Percentiles rank a stretch among this genome's conserved stretches.
Conservation (phyloP, 495 filamentous ascomycete genomes). For the Acidomyces sp. region DNA sequence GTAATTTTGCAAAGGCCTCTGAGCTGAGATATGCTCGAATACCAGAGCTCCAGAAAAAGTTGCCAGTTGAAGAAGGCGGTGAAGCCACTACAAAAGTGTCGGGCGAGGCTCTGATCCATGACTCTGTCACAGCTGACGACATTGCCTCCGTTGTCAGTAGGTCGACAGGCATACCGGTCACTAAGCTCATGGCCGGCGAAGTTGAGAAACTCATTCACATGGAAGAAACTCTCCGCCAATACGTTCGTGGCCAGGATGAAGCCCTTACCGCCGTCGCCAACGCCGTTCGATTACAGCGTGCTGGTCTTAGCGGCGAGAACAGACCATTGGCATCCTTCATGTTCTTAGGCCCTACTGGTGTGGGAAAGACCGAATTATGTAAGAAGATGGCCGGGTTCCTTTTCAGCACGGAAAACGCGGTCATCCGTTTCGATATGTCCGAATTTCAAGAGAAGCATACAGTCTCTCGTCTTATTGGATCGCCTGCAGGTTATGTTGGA, state of each 20-base stretch:
- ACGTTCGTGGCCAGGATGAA: slow-evolving; percentile 85
- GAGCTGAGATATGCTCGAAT: slow-evolving; percentile 80
- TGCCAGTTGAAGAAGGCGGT: slow-evolving; percentile 53
- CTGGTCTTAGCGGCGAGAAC: slow-evolving; percentile 81
- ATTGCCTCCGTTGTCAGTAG: slow-evolving; percentile 84
- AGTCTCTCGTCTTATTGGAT: slow-evolving; percentile 80
- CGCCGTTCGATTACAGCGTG: slow-evolving; percentile 86
- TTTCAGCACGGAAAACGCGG: slow-evolving; percentile 80
- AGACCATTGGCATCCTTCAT: slow-evolving; percentile 88
- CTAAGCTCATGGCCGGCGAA: slow-evolving; percentile 82
- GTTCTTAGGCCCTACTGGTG: slow-evolving; percentile 93
- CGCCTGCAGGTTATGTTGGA: slow-evolving; percentile 85
- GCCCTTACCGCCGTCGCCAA: slow-evolving; percentile 82
- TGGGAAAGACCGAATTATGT: slow-evolving; percentile 93
- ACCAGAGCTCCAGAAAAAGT: slow-evolving; percentile 59
- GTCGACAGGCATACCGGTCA: slow-evolving; percentile 82
- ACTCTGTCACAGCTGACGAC: slow-evolving; percentile 85
- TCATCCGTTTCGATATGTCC: slow-evolving; percentile 92
- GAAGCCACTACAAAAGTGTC: slow-evolving; percentile 26
- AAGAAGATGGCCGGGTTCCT: slow-evolving; percentile 90
- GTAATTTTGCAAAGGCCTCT: slow-evolving; percentile 80
- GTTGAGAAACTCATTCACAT: slow-evolving; percentile 85
- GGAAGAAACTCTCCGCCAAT: slow-evolving; percentile 79
- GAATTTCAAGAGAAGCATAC: slow-evolving; percentile 98
- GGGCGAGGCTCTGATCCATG: slow-evolving; percentile 59